These are phyloP conservation scores for Fusarium bactridioides DNA, from an alignment of 2,329 filamentous ascomycete species.

Conservation along the genomic window DNA sequence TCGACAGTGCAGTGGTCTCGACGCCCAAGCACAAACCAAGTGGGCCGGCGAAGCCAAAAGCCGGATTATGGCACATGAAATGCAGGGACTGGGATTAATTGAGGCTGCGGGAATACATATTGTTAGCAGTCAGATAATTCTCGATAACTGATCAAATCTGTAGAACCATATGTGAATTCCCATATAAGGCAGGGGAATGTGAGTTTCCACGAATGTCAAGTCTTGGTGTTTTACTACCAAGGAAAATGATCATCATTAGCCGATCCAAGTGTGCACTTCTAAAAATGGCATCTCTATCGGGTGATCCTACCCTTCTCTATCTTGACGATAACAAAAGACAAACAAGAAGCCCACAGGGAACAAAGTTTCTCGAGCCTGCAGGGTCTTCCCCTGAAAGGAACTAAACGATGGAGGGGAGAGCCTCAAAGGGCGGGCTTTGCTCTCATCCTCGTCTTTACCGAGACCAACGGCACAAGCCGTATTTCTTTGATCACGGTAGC, in stretches of 20 bases:
- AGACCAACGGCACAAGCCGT: not conserved
- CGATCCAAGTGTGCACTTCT: not conserved
- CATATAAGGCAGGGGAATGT: not conserved
- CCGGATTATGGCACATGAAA: conserved; percentile 34
- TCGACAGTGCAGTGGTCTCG: conserved; percentile 16
- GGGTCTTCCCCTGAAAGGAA: conserved; percentile 30
- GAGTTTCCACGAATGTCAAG: not conserved
- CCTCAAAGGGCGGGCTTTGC: conserved; percentile 16
- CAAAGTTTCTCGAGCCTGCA: conserved; percentile 21
- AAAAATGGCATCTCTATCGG: conserved; percentile 6
- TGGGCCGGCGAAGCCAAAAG: conserved; percentile 35
- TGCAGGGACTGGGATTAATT: conserved; percentile 28
- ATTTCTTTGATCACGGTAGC: conserved; percentile 17
- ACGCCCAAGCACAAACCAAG: conserved; percentile 38
- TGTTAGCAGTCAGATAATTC: conserved; percentile 9
- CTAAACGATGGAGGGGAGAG: conserved; percentile 24
- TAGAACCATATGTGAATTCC: not conserved
- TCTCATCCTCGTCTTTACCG: conserved; percentile 15
- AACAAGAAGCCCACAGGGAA: not conserved
- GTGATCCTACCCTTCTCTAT: conserved; percentile 16
- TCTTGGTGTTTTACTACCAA: not conserved
- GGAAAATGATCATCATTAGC: not conserved
- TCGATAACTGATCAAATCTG: not conserved
- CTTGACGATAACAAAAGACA: conserved; percentile 1
- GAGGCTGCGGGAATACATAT: not conserved